Conservation (phyloP, 768 basidiomycete species). For the Phylloporus sp. region DNA sequence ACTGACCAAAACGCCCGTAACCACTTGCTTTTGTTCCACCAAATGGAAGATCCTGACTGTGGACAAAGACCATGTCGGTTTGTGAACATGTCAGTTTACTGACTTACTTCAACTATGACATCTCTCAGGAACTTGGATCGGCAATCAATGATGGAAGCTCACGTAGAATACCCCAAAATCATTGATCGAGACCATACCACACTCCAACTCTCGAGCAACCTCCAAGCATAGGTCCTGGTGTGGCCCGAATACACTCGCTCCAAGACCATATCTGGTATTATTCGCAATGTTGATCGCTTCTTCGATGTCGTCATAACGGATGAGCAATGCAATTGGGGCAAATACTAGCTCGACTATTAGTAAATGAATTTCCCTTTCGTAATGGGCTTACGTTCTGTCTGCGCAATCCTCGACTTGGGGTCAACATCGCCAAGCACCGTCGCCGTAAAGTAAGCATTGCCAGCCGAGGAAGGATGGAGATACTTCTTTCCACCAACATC, state of each 20-base stretch:
- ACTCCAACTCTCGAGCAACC: slow-evolving; percentile 79
- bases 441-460: slow-evolving; percentile 81
- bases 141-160: slow-evolving; percentile 29
- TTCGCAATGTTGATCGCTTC: slow-evolving; percentile 90
- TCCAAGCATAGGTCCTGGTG: slow-evolving; percentile 72
- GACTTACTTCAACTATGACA: slow-evolving; percentile 60
- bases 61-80: slow-evolving; percentile 1
- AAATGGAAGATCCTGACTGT: slow-evolving; percentile 88
- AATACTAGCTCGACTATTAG: slow-evolving; percentile 61
- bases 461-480: slow-evolving; percentile 59
- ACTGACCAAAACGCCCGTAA: slow-evolving; percentile 86
- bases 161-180: slow-evolving; percentile 91
- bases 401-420: slow-evolving; percentile 69
- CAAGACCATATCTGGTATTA: slow-evolving; percentile 82
- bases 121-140: slow-evolving; percentile 13
- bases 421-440: slow-evolving; percentile 83
- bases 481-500: slow-evolving; percentile 63
- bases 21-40: slow-evolving; percentile 91
- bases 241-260: slow-evolving; percentile 92
- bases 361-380: not conserved
- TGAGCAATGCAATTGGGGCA: slow-evolving; percentile 85
- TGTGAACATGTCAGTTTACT: slow-evolving; percentile 5
- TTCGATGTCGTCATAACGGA: slow-evolving; percentile 78
- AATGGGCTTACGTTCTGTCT: slow-evolving; percentile 58
- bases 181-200: slow-evolving; percentile 97